phyloP scores from a whole-genome alignment of 306 rosid genomes.

The Pterocarpus santalinus region DNA sequence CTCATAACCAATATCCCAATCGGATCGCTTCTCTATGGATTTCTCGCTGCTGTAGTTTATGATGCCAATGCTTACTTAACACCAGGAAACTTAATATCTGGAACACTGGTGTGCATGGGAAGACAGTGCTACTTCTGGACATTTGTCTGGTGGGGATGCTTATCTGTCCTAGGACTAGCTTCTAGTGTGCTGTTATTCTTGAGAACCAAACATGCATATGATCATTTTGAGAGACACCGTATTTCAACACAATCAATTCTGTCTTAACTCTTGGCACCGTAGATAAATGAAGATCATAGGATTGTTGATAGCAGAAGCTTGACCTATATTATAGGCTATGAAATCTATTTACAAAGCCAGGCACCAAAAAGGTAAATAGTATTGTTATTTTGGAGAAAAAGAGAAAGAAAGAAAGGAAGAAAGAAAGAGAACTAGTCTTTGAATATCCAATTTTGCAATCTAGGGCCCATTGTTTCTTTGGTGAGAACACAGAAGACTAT shows the following conservation, averaged over 20 bases:
- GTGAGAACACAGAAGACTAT: background rate
- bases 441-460: background rate
- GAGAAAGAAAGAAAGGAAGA: background rate
- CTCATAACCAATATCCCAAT: constrained; percentile 91
- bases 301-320: constrained; percentile 38
- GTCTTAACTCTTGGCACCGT: constrained; percentile 42
- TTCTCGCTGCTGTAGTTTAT: constrained; percentile 80
- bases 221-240: constrained; percentile 73
- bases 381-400: background rate
- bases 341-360: constrained; percentile 2
- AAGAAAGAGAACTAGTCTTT: background rate
- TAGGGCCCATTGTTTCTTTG: background rate
- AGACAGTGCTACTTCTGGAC: constrained; percentile 78
- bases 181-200: constrained; percentile 75
- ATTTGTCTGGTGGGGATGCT: constrained; percentile 84
- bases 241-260: constrained; percentile 52
- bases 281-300: background rate
- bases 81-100: constrained; percentile 41
- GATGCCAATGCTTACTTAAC: constrained; percentile 61
- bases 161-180: constrained; percentile 74
- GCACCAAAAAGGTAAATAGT: background rate
- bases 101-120: constrained; percentile 86
- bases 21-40: constrained; percentile 88
- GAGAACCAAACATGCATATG: constrained; percentile 88
- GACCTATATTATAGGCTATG: constrained; percentile 31